Percentiles rank a stretch among this genome's conserved stretches.
These are phyloP conservation scores for Alternaria metachromatica DNA, from an alignment of 2,329 filamentous ascomycete genomes.

Conservation along the genomic window DNA sequence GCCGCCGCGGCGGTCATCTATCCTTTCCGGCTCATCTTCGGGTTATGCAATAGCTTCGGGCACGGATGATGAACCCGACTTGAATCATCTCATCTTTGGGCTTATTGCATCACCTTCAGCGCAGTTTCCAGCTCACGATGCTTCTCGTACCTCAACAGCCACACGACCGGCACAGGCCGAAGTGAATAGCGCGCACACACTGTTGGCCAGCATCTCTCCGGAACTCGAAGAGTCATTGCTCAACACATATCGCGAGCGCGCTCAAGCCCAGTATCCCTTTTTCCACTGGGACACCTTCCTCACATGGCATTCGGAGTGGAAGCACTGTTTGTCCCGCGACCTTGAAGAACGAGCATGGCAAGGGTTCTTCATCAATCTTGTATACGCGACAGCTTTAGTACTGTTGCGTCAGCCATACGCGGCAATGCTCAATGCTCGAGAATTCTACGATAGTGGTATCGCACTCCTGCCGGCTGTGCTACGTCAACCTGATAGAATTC, in stretches of 20 bases:
- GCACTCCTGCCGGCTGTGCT: conserved; percentile 21
- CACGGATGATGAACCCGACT: conserved; percentile 8
- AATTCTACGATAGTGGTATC: conserved; percentile 20
- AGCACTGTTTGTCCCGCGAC: conserved; percentile 8
- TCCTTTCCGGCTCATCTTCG: conserved; percentile 8
- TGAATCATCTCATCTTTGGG: conserved; percentile 23
- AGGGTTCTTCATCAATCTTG: conserved; percentile 27
- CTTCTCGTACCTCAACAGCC: neutral
- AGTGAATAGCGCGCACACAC: conserved; percentile 7
- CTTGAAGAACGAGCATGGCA: conserved; percentile 17
- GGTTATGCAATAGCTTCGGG: conserved; percentile 4
- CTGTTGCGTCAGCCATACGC: conserved; percentile 14
- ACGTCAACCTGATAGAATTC: conserved; percentile 16
- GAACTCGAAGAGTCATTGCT: conserved; percentile 16
- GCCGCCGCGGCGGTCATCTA: conserved; percentile 3
- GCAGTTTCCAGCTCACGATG: neutral
- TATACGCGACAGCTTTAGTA: conserved; percentile 22
- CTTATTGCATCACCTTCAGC: conserved; percentile 20
- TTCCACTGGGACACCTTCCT: conserved; percentile 26
- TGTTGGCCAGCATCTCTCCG: conserved; percentile 10
- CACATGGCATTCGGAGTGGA: conserved; percentile 20
- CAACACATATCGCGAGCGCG: conserved; percentile 27
- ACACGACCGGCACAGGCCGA: neutral
- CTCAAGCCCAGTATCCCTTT: conserved; percentile 27
- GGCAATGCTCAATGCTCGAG: conserved; percentile 10